Percentiles rank a stretch among this genome's conserved stretches.
Evolutionary conservation across 192 early-diverging fungal species (phyloP).

Genomic region (Dissophora ornata): DNA sequence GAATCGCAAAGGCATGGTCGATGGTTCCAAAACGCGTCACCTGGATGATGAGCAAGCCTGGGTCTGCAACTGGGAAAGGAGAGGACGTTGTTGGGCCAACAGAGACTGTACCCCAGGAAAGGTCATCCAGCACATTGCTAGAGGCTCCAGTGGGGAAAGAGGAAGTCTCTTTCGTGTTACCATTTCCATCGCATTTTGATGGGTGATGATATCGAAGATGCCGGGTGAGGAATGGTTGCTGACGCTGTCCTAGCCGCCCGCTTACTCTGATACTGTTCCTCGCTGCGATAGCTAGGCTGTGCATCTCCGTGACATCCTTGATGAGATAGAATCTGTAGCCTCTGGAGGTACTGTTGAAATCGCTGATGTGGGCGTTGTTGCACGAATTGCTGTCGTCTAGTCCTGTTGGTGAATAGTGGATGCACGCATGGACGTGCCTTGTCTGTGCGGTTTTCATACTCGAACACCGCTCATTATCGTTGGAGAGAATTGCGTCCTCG

Average conservation of each 20-base stretch:
- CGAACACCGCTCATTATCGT: neutral
- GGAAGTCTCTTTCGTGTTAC: neutral
- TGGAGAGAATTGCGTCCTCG: constrained; percentile 15
- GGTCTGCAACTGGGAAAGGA: neutral
- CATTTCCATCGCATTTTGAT: no score
- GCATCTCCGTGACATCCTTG: constrained; percentile 51
- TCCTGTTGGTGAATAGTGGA: neutral
- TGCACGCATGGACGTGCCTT: constrained; percentile 18
- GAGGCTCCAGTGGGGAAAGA: neutral
- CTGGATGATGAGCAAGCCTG: constrained; percentile 33
- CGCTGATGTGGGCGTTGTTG: neutral
- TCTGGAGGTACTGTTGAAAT: neutral
- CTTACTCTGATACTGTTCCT: neutral
- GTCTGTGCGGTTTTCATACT: neutral
- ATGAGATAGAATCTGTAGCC: constrained; percentile 28
- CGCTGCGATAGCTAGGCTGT: constrained; percentile 28
- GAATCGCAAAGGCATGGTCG: constrained; percentile 42
- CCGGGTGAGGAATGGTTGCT: constrained; percentile 15
- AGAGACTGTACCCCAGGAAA: neutral
- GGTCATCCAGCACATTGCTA: neutral
- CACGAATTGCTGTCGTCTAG: no score
- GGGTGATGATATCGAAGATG: no score
- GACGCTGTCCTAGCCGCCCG: constrained; percentile 6
- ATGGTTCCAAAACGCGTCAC: constrained; percentile 48
- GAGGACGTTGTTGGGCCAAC: neutral